A percentile compares a stretch with the other conserved stretches of the same genome.
These are phyloP conservation scores for Pyrrhoderma noxium DNA, from an alignment of 1,284 basidiomycete genomes.

Conservation along the genomic window DNA sequence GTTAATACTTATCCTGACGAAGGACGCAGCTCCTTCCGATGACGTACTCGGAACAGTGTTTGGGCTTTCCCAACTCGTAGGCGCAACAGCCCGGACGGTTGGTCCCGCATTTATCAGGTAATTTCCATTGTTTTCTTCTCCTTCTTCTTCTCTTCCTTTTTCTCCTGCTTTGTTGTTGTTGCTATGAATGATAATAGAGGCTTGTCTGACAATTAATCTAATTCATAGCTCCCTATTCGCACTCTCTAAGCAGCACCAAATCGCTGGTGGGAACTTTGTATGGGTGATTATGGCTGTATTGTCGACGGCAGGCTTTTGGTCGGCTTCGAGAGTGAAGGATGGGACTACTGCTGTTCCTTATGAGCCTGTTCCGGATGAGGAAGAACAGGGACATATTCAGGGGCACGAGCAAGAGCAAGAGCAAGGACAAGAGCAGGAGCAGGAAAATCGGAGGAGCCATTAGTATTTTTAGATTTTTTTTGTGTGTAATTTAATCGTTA, in stretches of 20 bases:
- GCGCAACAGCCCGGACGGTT: constrained; percentile 16
- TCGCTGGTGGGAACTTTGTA: constrained; percentile 13
- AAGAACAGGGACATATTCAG: not conserved
- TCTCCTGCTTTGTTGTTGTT: no score
- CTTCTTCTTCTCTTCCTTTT: no score
- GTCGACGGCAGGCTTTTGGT: constrained; percentile 5
- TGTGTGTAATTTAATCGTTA: no score
- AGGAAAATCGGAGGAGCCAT: no score
- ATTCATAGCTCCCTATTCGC: constrained; percentile 12
- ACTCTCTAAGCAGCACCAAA: constrained; percentile 12
- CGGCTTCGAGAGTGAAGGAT: not conserved
- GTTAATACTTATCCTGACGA: constrained; percentile 17
- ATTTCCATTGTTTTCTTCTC: not conserved
- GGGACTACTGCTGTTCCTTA: not conserved
- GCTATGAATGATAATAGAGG: not conserved
- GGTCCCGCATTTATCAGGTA: constrained; percentile 20
- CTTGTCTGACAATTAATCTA: no score
- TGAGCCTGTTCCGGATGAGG: not conserved
- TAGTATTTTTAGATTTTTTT: no score
- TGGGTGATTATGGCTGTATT: constrained; percentile 14
- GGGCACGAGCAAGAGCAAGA: not conserved
- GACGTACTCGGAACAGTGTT: constrained; percentile 20
- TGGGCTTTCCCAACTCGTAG: constrained; percentile 19
- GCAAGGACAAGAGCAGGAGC: no score
- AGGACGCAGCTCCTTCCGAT: constrained; percentile 18